phyloP scores from a whole-genome alignment of 192 early-diverging fungal species.

The Podila verticillata region DNA sequence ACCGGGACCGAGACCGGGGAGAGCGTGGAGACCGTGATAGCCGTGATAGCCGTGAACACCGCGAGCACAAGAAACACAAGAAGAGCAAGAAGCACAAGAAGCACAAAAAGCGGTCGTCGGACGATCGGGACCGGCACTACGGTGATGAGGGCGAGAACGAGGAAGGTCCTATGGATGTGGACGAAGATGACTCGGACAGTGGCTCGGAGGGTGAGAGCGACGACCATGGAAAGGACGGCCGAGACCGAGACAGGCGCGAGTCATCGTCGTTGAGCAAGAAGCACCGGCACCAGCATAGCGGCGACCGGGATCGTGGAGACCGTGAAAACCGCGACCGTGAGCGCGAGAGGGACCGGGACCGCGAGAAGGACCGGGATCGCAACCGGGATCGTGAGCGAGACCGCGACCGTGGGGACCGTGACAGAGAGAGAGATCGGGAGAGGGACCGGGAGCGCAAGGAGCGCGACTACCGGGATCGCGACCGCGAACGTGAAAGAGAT shows the following conservation, averaged over 20 bases:
- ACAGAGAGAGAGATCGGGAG: background rate
- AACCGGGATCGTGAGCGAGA: slow-evolving; percentile 13
- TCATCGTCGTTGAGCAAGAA: slow-evolving; percentile 14
- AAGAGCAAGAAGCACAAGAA: slow-evolving; percentile 51
- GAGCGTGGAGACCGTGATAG: slow-evolving; percentile 3
- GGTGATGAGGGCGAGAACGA: slow-evolving; percentile 12
- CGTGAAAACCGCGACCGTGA: background rate
- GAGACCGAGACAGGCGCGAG: background rate
- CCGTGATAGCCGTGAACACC: too few species aligned
- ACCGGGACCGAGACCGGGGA: background rate
- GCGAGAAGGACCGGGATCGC: slow-evolving; percentile 10
- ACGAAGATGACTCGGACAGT: background rate
- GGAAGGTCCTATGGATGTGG: background rate
- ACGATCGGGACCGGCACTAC: slow-evolving; percentile 20
- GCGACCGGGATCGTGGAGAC: too few species aligned
- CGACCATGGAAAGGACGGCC: background rate
- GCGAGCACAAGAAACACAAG: slow-evolving; percentile 42
- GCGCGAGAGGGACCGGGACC: slow-evolving; percentile 7
- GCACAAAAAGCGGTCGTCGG: slow-evolving; percentile 49
- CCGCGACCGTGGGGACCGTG: background rate
- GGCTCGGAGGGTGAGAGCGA: slow-evolving; percentile 19
- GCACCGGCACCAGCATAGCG: background rate
- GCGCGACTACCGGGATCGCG: slow-evolving; percentile 11
- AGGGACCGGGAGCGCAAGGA: slow-evolving; percentile 14
- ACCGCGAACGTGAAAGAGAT: background rate